phyloP scores from a whole-genome alignment of 192 early-diverging fungal species.

The Coemansia sp. region DNA sequence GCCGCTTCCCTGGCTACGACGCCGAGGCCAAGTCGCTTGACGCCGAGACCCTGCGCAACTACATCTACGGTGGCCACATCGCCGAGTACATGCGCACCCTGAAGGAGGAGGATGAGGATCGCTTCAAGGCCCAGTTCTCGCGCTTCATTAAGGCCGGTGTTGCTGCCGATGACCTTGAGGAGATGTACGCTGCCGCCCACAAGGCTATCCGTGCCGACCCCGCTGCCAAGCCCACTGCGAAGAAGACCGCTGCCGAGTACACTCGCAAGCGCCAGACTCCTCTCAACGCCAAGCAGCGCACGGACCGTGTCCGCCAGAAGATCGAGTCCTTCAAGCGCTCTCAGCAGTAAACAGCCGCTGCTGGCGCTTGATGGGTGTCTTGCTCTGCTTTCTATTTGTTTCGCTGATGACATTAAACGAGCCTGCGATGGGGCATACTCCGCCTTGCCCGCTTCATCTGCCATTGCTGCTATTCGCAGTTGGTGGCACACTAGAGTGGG shows the following conservation, averaged over 20 bases:
- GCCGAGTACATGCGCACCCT: slow-evolving; percentile 98
- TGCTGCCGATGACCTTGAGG: slow-evolving; percentile 89
- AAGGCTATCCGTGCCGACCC: slow-evolving; percentile 94
- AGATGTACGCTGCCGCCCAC: slow-evolving; percentile 92
- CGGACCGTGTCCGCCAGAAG: slow-evolving; percentile 90
- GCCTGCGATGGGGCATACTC: slow-evolving; percentile 56
- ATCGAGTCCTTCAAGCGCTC: slow-evolving; percentile 70
- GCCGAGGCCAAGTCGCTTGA: slow-evolving; percentile 84
- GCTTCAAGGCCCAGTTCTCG: slow-evolving; percentile 94
- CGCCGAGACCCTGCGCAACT: slow-evolving; percentile 87
- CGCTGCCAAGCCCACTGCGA: slow-evolving; percentile 65
- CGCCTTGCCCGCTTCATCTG: slow-evolving; percentile 28
- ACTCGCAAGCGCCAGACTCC: slow-evolving; percentile 64
- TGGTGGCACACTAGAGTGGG: background rate
- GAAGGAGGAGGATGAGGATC: slow-evolving; percentile 98
- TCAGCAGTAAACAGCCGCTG: slow-evolving; percentile 23
- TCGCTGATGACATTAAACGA: slow-evolving; percentile 38
- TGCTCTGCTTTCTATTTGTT: background rate
- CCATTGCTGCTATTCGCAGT: background rate
- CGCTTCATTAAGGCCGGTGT: slow-evolving; percentile 88
- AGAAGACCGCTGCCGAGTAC: slow-evolving; percentile 74
- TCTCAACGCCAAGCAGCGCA: slow-evolving; percentile 90
- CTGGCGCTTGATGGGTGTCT: background rate
- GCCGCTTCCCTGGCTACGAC: slow-evolving; percentile 98
- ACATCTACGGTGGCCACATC: slow-evolving; percentile 98